These are phyloP conservation scores for Ogataea dorogensis DNA, from an alignment of 805 yeast species.

Conservation along the genomic window DNA sequence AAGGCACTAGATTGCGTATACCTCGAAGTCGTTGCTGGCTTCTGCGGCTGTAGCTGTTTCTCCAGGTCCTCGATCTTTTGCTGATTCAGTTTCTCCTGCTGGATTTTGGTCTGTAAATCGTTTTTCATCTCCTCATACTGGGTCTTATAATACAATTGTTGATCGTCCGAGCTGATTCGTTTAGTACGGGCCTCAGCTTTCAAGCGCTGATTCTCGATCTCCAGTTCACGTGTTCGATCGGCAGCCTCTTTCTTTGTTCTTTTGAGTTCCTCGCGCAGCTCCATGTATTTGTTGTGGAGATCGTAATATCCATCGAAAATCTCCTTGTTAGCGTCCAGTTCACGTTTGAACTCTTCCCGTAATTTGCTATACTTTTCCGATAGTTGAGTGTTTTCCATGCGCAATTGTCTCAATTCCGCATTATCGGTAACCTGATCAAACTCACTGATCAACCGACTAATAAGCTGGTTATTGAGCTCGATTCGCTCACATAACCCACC, in stretches of 20 bases:
- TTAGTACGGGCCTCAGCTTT: slow-evolving; percentile 9
- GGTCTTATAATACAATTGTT: slow-evolving; percentile 14
- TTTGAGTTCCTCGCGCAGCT: slow-evolving; percentile 7
- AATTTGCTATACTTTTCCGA: slow-evolving; percentile 19
- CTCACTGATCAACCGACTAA: slow-evolving; percentile 13
- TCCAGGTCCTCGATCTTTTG: slow-evolving; percentile 10
- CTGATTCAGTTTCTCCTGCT: slow-evolving; percentile 13
- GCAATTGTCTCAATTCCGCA: slow-evolving; percentile 14
- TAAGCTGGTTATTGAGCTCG: slow-evolving; percentile 14
- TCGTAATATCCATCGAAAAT: slow-evolving; percentile 29
- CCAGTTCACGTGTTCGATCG: slow-evolving; percentile 6
- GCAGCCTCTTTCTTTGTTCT: slow-evolving; percentile 3
- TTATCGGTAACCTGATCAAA: slow-evolving; percentile 17
- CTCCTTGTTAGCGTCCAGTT: slow-evolving; percentile 24
- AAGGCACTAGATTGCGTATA: slow-evolving; percentile 8
- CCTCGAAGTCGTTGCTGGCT: not conserved
- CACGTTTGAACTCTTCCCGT: slow-evolving; percentile 26
- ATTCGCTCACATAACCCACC: slow-evolving; percentile 9
- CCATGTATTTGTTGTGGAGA: slow-evolving; percentile 20
- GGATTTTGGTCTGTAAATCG: slow-evolving; percentile 12
- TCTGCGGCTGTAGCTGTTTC: not conserved
- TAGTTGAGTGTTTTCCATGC: slow-evolving; percentile 18
- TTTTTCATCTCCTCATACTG: slow-evolving; percentile 20
- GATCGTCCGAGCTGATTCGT: slow-evolving; percentile 10
- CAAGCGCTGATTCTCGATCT: slow-evolving; percentile 13